phyloP scores from a whole-genome alignment of 306 rosid genomes.

The Fagus crenata region DNA sequence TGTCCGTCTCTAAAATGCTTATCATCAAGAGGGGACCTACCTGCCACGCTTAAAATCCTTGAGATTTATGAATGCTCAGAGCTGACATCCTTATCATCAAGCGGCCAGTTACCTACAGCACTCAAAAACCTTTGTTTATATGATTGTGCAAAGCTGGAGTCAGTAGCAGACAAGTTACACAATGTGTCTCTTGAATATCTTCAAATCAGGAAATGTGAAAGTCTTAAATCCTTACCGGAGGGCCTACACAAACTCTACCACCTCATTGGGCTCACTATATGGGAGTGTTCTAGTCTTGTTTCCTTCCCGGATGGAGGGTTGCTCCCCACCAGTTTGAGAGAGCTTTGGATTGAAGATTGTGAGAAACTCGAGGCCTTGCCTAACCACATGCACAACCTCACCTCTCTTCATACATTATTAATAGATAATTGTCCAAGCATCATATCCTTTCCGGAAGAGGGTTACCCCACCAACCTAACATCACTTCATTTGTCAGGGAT shows the following conservation, averaged over 20 bases:
- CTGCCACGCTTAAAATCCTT: too few relatives aligned
- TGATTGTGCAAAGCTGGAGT: not conserved
- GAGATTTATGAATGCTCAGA: too few relatives aligned
- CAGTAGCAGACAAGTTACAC: slow-evolving; percentile 9
- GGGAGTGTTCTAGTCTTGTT: slow-evolving; percentile 1
- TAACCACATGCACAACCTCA: slow-evolving; percentile 9
- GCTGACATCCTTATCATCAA: not conserved
- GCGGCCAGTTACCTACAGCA: slow-evolving; percentile 8
- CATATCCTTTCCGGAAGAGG: not conserved
- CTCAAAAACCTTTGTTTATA: slow-evolving; percentile 1
- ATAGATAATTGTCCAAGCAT: slow-evolving; percentile 3
- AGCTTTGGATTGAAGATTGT: not conserved
- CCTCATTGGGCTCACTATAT: slow-evolving; percentile 1
- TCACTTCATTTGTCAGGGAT: accelerated
- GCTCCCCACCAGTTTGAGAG: slow-evolving; percentile 2
- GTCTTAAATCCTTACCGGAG: slow-evolving; percentile 14
- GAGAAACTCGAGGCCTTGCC: slow-evolving; percentile 14
- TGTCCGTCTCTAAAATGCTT: not conserved
- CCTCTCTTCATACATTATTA: not conserved
- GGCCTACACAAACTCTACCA: slow-evolving; percentile 16
- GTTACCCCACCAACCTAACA: slow-evolving; percentile 27
- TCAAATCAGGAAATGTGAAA: slow-evolving; percentile 2
- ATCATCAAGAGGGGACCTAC: too few relatives aligned
- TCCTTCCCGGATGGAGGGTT: slow-evolving; percentile 27
- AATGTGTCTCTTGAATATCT: slow-evolving; percentile 11